These are phyloP conservation scores for Alternaria sp. DNA, from an alignment of 2,329 filamentous ascomycete genomes.

Conservation along the genomic window DNA sequence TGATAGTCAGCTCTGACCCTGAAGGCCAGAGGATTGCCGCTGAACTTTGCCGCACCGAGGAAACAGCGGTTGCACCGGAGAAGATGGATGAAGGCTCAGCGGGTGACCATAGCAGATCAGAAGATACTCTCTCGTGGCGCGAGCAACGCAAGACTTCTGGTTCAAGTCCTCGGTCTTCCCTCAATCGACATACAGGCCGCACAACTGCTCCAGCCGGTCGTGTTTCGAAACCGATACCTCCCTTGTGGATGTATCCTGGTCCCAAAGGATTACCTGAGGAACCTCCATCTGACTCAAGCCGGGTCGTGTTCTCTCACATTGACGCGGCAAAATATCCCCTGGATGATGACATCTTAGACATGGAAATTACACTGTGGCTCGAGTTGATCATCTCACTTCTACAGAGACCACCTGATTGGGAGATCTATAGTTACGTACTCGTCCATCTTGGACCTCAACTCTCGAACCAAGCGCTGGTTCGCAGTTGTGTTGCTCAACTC, in stretches of 20 bases:
- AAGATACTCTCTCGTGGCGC: constrained; percentile 40
- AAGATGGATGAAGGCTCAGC: constrained; percentile 51
- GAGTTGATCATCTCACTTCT: constrained; percentile 78
- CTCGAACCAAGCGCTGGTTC: constrained; percentile 87
- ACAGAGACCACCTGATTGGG: constrained; percentile 81
- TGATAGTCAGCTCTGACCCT: constrained; percentile 74
- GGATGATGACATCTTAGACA: constrained; percentile 53
- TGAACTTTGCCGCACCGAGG: constrained; percentile 71
- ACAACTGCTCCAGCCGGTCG: constrained; percentile 35
- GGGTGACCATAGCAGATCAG: constrained; percentile 33
- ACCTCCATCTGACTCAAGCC: constrained; percentile 58
- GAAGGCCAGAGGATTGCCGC: constrained; percentile 78
- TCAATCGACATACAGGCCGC: constrained; percentile 41
- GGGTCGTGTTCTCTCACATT: constrained; percentile 60
- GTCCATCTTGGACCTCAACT: constrained; percentile 87
- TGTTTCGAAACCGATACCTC: constrained; percentile 43
- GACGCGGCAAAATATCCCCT: constrained; percentile 47
- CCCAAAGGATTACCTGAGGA: constrained; percentile 63
- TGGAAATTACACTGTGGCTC: constrained; percentile 70
- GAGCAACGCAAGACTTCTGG: constrained; percentile 43
- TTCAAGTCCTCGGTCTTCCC: constrained; percentile 44
- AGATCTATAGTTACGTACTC: constrained; percentile 89
- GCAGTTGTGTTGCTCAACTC: constrained; percentile 75
- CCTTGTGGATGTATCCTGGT: constrained; percentile 67
- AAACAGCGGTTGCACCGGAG: constrained; percentile 58